Evolutionary conservation across 805 yeast species (phyloP).

Genomic region (Hanseniaspora osmophila): DNA sequence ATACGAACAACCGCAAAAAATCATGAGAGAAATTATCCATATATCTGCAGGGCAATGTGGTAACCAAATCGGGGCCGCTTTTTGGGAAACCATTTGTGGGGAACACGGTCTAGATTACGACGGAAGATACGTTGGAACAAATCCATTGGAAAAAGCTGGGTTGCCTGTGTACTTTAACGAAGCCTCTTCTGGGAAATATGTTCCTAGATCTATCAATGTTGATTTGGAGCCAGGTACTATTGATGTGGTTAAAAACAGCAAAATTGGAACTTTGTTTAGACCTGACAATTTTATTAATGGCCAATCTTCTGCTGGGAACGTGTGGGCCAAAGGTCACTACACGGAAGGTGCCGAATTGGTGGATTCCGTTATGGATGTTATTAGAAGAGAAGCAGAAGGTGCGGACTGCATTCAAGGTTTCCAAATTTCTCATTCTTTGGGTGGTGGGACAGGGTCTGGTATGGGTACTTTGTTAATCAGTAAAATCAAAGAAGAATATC

Average conservation of each 20-base stretch:
- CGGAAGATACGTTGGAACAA: slow-evolving; percentile 55
- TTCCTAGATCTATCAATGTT: slow-evolving; percentile 83
- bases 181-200: slow-evolving; percentile 77
- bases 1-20: neutral
- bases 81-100: slow-evolving; percentile 85
- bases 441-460: slow-evolving; percentile 96
- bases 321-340: slow-evolving; percentile 95
- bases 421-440: slow-evolving; percentile 72
- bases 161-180: slow-evolving; percentile 80
- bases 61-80: slow-evolving; percentile 93
- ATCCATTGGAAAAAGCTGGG: slow-evolving; percentile 39
- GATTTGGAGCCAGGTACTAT: slow-evolving; percentile 93
- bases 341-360: slow-evolving; percentile 93
- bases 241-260: slow-evolving; percentile 67
- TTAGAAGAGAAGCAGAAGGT: slow-evolving; percentile 87
- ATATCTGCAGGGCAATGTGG: slow-evolving; percentile 98
- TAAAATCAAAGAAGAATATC: slow-evolving; percentile 80
- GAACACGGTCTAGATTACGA: slow-evolving; percentile 70
- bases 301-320: slow-evolving; percentile 87
- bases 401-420: slow-evolving; percentile 90
- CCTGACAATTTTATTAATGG: slow-evolving; percentile 87
- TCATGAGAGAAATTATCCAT: slow-evolving; percentile 49
- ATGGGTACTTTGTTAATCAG: slow-evolving; percentile 83
- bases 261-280: slow-evolving; percentile 76
- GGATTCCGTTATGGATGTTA: slow-evolving; percentile 76